Percentiles rank a stretch among this genome's conserved stretches.
These are phyloP conservation scores for Micractinium sp. DNA, from an alignment of 139 green algal genomes.

Conservation along the genomic window DNA sequence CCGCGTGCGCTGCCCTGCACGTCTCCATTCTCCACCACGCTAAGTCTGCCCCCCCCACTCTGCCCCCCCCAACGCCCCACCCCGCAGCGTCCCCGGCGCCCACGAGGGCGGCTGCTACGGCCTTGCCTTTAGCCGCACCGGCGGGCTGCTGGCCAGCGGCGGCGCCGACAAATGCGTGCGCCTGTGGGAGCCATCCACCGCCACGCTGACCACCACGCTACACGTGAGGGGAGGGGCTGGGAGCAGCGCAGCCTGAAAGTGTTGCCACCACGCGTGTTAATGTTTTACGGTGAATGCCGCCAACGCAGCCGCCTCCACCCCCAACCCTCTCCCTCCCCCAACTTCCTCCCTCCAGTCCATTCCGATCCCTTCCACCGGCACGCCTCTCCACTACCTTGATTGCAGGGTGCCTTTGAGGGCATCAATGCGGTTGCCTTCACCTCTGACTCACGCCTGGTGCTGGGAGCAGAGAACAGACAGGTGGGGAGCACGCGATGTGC, in stretches of 20 bases:
- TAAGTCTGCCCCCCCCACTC: background rate
- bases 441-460: constrained; percentile 53
- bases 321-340: too few relatives aligned
- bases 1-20: background rate
- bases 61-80: background rate
- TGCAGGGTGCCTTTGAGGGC: constrained; percentile 53
- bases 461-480: constrained; percentile 69
- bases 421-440: constrained; percentile 67
- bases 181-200: constrained; percentile 65
- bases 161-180: constrained; percentile 70
- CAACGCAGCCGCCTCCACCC: too few relatives aligned
- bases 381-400: background rate
- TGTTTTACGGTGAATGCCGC: background rate
- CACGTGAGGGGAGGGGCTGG: constrained; percentile 5
- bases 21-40: background rate
- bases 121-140: constrained; percentile 58
- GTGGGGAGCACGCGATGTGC: background rate
- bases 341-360: background rate
- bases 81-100: constrained; percentile 20
- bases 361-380: background rate
- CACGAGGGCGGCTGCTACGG: constrained; percentile 67
- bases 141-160: constrained; percentile 65
- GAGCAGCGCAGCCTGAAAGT: too few relatives aligned
- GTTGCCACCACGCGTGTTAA: too few relatives aligned
- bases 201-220: constrained; percentile 31